Evolutionary conservation across 805 yeast species (phyloP).

Genomic region (Candida sphagnicola): DNA sequence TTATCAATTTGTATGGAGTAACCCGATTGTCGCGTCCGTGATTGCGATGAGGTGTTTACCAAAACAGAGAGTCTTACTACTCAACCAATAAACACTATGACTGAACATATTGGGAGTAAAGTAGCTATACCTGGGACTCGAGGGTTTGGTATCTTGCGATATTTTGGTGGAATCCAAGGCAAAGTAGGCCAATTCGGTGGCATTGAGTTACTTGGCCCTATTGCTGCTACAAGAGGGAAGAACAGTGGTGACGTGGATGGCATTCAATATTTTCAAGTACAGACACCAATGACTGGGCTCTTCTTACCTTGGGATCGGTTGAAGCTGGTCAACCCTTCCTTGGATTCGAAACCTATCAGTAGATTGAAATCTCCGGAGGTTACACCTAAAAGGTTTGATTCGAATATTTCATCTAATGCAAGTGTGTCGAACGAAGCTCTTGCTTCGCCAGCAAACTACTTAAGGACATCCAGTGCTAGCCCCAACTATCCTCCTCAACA

Average conservation of each 20-base stretch:
- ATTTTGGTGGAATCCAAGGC: slow-evolving; percentile 67
- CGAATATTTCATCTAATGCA: neutral
- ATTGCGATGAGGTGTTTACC: too few species aligned
- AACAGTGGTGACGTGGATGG: slow-evolving; percentile 85
- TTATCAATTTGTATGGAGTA: too few species aligned
- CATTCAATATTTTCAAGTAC: slow-evolving; percentile 60
- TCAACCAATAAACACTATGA: too few species aligned
- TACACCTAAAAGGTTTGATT: neutral
- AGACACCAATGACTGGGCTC: slow-evolving; percentile 64
- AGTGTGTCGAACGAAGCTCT: too few species aligned
- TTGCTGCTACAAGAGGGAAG: slow-evolving; percentile 61
- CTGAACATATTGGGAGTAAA: slow-evolving; percentile 28
- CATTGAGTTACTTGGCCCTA: slow-evolving; percentile 70
- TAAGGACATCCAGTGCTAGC: slow-evolving; percentile 1
- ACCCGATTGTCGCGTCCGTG: too few species aligned
- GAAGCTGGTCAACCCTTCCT: slow-evolving; percentile 26
- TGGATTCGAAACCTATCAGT: neutral
- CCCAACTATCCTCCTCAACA: neutral
- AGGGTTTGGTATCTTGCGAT: slow-evolving; percentile 60
- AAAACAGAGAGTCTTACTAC: too few species aligned
- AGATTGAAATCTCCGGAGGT: slow-evolving; percentile 1
- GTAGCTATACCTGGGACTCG: slow-evolving; percentile 66
- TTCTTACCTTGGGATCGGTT: slow-evolving; percentile 59
- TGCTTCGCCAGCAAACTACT: too few species aligned
- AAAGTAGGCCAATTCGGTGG: slow-evolving; percentile 82